phyloP scores from a whole-genome alignment of 2,329 filamentous ascomycete species.

The Pseudocercospora ulei region DNA sequence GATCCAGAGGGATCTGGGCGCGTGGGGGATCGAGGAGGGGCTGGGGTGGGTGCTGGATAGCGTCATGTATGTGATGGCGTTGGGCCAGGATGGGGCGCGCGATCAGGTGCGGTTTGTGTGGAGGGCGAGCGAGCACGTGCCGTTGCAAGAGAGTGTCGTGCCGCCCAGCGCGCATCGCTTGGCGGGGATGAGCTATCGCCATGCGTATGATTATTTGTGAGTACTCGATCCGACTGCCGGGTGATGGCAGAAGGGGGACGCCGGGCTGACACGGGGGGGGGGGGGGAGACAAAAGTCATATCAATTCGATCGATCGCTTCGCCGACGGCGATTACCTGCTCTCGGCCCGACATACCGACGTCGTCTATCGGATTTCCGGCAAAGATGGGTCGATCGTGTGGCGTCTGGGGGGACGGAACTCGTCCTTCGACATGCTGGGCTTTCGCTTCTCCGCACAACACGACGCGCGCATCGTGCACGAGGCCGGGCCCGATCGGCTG shows the following conservation, averaged over 20 bases:
- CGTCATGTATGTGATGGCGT: slow-evolving; percentile 39
- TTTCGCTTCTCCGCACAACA: slow-evolving; percentile 11
- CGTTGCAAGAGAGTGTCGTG: slow-evolving; percentile 16
- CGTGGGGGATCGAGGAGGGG: slow-evolving; percentile 9
- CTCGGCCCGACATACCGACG: slow-evolving; percentile 36
- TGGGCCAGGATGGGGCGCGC: slow-evolving; percentile 35
- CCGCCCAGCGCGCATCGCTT: not conserved
- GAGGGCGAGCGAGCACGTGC: slow-evolving; percentile 39
- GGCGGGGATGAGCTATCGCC: slow-evolving; percentile 7
- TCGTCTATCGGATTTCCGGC: slow-evolving; percentile 35
- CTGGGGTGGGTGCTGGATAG: slow-evolving; percentile 26
- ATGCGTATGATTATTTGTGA: slow-evolving; percentile 12
- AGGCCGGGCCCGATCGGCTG: not conserved
- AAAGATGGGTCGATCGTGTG: slow-evolving; percentile 34
- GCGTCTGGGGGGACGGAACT: slow-evolving; percentile 29
- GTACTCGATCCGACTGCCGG: too few relatives aligned
- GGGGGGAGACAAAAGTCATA: slow-evolving; percentile 29
- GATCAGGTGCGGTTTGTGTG: slow-evolving; percentile 39
- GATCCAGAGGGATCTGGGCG: not conserved
- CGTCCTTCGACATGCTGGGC: slow-evolving; percentile 11
- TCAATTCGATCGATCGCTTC: slow-evolving; percentile 37
- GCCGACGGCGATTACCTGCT: slow-evolving; percentile 35
- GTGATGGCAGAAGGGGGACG: too few relatives aligned
- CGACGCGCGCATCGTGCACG: not conserved
- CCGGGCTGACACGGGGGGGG: too few relatives aligned